Base-by-base conservation (phyloP, 208 protist genomes). In the Crithidia brevicula region DNA sequence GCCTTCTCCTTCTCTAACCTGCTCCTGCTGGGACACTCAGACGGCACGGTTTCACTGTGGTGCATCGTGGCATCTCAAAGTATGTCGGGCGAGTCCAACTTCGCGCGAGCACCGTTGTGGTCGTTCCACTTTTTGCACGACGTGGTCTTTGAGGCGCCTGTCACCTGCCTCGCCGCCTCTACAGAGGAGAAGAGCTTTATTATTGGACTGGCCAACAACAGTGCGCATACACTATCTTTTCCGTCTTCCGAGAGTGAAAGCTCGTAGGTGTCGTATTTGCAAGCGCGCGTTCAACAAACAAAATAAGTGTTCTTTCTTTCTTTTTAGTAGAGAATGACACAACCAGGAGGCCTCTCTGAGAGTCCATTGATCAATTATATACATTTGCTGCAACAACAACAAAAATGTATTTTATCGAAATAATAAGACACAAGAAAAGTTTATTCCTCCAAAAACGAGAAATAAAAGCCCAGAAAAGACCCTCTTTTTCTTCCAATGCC, bases 221-320 rank as follows among this genome's bases (percentile, higher is more conserved):
- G 62, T 1, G 70, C 63, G 0, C 61, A 76, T 6, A 45, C 30
- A 27, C 22, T 76, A 1, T 52, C 13, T 7, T 76, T 76, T 46
- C 70, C 70, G 4, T 46, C 25, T 10, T n/a, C 43, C 15, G 46
- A 70, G n/a, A 30, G 36, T 20, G 70, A 76, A 18, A 69, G 46
- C 53, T 54, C 31, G 2, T 62, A 34, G n/a, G 27, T 31, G 36
- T 3, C 2, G 11, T 4, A 62, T 27, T 9, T 28, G 33, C 16
- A 18, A 16, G 60, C 63, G 68, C 51, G 18, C 63, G 81, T 81
- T 86, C 50, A 68, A 83, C n/a, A n/a, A n/a, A n/a, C n/a, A n/a
- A n/a, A n/a, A n/a, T n/a, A n/a, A n/a, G n/a, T n/a, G n/a, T n/a
- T n/a, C n/a, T n/a, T n/a, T n/a, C n/a, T n/a, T n/a, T n/a, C n/a